These are phyloP conservation scores for Sugiyamaella pinicola DNA, from an alignment of 1,139 yeast genomes.

Conservation along the genomic window DNA sequence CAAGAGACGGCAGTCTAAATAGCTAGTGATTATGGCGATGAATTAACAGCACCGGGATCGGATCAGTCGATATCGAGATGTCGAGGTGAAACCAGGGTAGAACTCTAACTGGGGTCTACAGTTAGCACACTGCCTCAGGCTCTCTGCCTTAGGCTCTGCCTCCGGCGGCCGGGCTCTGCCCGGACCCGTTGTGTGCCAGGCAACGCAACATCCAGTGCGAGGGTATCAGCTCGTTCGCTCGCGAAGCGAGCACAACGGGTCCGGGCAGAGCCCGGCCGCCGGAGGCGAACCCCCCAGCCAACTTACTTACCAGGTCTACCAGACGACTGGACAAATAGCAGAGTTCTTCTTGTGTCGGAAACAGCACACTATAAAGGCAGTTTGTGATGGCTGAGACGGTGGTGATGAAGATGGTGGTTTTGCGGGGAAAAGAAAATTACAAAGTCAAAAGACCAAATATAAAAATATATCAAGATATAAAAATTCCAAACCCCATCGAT, in stretches of 20 bases:
- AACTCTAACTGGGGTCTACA: too few species aligned
- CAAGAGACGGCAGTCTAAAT: neutral
- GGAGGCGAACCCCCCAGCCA: neutral
- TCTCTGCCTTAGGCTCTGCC: too few species aligned
- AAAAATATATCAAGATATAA: conserved; percentile 1
- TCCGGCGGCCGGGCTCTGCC: neutral
- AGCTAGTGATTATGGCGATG: too few species aligned
- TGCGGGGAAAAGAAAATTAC: conserved; percentile 8
- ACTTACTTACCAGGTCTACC: neutral
- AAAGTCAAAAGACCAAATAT: neutral
- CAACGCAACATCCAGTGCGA: too few species aligned
- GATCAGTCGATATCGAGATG: too few species aligned
- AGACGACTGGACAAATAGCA: neutral
- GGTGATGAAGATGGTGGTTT: neutral
- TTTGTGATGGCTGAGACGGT: neutral
- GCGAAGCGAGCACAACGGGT: neutral
- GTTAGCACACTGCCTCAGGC: too few species aligned
- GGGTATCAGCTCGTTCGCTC: too few species aligned
- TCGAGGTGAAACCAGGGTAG: too few species aligned
- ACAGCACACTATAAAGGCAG: neutral
- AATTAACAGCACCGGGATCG: too few species aligned
- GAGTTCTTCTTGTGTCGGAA: neutral
- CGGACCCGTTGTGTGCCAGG: neutral
- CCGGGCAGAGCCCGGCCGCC: neutral
- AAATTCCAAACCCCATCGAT: conserved; percentile 5